Evolutionary conservation across 345 rosid genomes (phyloP).

Genomic region (Populus davidiana): DNA sequence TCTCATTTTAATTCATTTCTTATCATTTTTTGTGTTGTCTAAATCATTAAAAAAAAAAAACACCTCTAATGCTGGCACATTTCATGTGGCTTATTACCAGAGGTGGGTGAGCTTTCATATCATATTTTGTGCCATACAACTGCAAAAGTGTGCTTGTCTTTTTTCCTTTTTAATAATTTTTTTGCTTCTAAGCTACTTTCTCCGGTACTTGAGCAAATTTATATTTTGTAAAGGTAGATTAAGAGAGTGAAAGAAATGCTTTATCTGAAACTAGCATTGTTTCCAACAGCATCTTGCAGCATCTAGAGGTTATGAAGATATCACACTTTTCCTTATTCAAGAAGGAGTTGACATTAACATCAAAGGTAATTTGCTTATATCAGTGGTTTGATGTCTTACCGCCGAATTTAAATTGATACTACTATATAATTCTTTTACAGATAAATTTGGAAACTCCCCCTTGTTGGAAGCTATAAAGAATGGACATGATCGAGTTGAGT

Average conservation of each 20-base stretch:
- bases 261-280: slow-evolving; percentile 8
- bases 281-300: slow-evolving; percentile 85
- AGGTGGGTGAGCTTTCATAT: not conserved
- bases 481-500: slow-evolving; percentile 61
- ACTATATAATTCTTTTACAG: slow-evolving; percentile 28
- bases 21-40: not conserved
- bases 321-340: slow-evolving; percentile 57
- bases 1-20: not conserved
- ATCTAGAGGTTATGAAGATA: slow-evolving; percentile 73
- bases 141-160: not conserved
- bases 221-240: not conserved
- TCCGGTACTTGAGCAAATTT: not conserved
- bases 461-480: slow-evolving; percentile 80
- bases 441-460: slow-evolving; percentile 85
- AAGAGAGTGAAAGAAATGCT: not conserved
- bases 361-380: slow-evolving; percentile 56
- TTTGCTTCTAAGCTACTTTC: not conserved
- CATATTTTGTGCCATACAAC: not conserved
- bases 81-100: not conserved
- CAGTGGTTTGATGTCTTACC: not conserved
- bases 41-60: not conserved
- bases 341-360: slow-evolving; percentile 55
- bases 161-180: not conserved
- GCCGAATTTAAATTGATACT: not conserved
- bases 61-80: not conserved